Conservation (phyloP, 208 protist species). For the Acanthamoeba sp. region DNA sequence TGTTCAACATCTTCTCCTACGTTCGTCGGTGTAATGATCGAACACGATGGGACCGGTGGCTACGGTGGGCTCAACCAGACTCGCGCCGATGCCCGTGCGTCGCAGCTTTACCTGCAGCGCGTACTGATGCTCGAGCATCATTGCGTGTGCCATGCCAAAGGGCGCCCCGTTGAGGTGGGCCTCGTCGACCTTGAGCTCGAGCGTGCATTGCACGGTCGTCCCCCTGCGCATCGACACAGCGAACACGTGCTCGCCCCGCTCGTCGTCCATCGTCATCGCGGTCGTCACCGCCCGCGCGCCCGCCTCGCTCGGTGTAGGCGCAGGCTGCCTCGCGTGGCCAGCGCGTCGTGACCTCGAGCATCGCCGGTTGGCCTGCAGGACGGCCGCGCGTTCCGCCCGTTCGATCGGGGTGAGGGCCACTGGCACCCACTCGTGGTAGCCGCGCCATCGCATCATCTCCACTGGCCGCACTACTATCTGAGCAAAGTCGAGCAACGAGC, state of each 20-base stretch:
- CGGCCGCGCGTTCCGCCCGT: not conserved
- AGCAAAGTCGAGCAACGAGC: not conserved
- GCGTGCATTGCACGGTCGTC: not conserved
- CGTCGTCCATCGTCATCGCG: not conserved
- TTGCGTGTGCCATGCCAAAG: not conserved
- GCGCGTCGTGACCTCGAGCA: no score
- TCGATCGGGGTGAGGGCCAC: not conserved
- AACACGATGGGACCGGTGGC: not conserved
- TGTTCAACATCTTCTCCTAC: no score
- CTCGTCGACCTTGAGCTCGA: not conserved
- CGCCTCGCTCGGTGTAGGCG: no score
- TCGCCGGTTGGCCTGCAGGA: no score
- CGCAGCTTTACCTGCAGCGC: not conserved
- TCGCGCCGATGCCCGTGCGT: not conserved
- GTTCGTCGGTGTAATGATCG: no score
- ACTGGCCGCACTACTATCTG: not conserved
- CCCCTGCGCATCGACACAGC: not conserved
- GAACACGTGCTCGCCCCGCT: not conserved
- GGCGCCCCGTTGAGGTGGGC: not conserved
- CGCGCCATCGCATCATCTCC: not conserved
- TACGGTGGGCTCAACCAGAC: not conserved
- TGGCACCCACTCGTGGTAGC: not conserved
- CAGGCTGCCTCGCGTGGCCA: no score
- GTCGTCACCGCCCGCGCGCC: not conserved
- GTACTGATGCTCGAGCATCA: not conserved